Base-by-base conservation (phyloP, 495 filamentous ascomycete species). In the Astrothelium macrocarpum region DNA sequence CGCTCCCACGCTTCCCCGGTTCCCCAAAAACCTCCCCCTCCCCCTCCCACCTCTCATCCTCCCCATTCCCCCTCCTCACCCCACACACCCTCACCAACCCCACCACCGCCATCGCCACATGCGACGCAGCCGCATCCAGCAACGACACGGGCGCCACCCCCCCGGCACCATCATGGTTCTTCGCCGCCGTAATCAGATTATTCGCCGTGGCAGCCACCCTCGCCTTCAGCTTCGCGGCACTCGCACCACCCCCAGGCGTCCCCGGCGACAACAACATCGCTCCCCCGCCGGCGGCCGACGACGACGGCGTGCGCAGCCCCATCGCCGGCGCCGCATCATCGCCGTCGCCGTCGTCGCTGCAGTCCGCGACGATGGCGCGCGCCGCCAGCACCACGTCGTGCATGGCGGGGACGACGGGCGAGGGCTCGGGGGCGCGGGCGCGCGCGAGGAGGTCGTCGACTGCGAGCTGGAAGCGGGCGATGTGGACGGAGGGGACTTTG, bases 111-210 rank as follows among this genome's bases (percentile, higher is more conserved):
- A 89, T 84, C 11, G 88, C 88, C 26, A 98, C 78, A 76, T 98
- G 91, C 16, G 89, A 93, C n/a, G 92, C 93, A 10, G 94, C 94
- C 12, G 94, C 94, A 76, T 98, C 94, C 18, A 98, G 79, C 25
- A 98, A 76, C 1, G 90, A 95, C n/a, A 98, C 88, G 1, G 95
- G 94, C 2, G 90, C 92, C n/a, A 98, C 79, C 20, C 94, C 94
- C 34, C 80, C 83, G 0, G 90, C 85, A 25, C 78, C 78, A 39
- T 89, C 86, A 73, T 92, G 95, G 69, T 95, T 95, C 78, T 93
- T 96, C 25, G 88, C 87, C 2, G 92, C 91, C 16, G 91, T 97
- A 66, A 96, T 96, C 63, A 97, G 77, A 68, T 95, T 96, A 79
- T 97, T 98, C 31, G 94, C 90, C 14, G 94, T 96, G 4, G 87